Evolutionary conservation across 2,329 filamentous ascomycete species (phyloP).

Genomic region (Pseudocercospora cruenta): DNA sequence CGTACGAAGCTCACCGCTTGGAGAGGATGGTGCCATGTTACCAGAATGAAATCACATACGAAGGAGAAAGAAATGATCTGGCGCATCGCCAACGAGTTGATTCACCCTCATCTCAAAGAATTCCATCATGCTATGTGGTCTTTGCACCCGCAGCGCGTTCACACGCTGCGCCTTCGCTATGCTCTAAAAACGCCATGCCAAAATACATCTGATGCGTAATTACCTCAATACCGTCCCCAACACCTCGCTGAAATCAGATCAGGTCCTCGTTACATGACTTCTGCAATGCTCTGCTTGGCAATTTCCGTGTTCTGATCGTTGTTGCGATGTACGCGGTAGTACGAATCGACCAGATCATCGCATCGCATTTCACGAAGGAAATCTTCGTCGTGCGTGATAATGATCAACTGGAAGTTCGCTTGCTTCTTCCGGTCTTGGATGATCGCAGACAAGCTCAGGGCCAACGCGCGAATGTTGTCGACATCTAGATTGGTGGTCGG

Average conservation of each 20-base stretch:
- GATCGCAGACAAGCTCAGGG: constrained; percentile 81
- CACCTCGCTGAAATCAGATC: constrained; percentile 8
- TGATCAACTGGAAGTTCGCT: constrained; percentile 94
- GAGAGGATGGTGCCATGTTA: no score
- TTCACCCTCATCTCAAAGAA: background rate
- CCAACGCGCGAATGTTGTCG: constrained; percentile 91
- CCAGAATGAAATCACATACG: no score
- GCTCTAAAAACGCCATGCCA: background rate
- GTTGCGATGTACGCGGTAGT: constrained; percentile 83
- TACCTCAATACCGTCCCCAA: background rate
- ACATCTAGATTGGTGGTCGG: constrained; percentile 95
- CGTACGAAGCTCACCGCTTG: background rate
- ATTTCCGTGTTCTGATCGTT: constrained; percentile 87
- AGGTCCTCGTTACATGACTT: constrained; percentile 14
- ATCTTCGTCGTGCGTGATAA: constrained; percentile 98
- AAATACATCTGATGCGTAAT: background rate
- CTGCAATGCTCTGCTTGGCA: constrained; percentile 58
- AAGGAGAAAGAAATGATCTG: no score
- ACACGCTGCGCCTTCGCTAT: background rate
- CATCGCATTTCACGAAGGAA: constrained; percentile 93
- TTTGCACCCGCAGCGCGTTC: background rate
- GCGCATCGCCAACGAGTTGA: no score
- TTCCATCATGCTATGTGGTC: background rate
- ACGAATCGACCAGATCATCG: constrained; percentile 88
- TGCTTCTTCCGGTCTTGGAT: constrained; percentile 82